phyloP scores from a whole-genome alignment of 2,329 filamentous ascomycete species.

The Venturia oleaginea region DNA sequence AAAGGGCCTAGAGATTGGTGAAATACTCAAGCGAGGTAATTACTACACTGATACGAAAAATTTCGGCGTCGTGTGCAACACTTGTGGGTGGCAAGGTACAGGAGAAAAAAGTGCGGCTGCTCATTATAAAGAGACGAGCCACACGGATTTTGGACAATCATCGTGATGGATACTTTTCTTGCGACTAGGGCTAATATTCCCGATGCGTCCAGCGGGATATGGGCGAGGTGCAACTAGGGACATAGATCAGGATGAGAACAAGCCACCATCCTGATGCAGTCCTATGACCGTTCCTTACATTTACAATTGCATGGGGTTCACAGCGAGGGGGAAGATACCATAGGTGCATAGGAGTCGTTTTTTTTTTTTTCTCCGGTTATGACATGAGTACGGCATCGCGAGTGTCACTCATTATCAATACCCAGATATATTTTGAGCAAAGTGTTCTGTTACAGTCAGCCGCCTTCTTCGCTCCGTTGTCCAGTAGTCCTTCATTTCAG shows the following conservation, averaged over 20 bases:
- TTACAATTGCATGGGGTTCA: background rate
- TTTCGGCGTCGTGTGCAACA: constrained; percentile 69
- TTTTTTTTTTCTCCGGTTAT: background rate
- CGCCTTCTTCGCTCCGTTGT: background rate
- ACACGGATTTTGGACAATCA: constrained; percentile 42
- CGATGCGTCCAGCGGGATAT: background rate
- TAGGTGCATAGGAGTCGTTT: background rate
- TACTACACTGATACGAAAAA: constrained; percentile 86
- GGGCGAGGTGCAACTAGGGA: background rate
- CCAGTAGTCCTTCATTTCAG: too few relatives aligned
- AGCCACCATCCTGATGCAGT: background rate
- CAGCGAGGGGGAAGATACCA: background rate
- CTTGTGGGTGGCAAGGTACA: constrained; percentile 58
- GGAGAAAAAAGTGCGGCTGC: constrained; percentile 54
- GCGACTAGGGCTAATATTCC: background rate
- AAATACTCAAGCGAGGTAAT: constrained; percentile 57
- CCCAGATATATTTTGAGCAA: background rate
- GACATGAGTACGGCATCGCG: background rate
- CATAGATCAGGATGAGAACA: background rate
- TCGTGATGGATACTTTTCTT: background rate
- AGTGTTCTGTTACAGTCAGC: background rate
- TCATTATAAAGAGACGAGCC: constrained; percentile 54
- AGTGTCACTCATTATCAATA: background rate
- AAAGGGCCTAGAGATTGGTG: constrained; percentile 48
- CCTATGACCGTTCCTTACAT: background rate